A percentile compares a stretch with the other conserved stretches of the same genome.
Evolutionary conservation across 225 moss, liverwort and hornwort species (phyloP).

Genomic region (Lunularia cruciata): DNA sequence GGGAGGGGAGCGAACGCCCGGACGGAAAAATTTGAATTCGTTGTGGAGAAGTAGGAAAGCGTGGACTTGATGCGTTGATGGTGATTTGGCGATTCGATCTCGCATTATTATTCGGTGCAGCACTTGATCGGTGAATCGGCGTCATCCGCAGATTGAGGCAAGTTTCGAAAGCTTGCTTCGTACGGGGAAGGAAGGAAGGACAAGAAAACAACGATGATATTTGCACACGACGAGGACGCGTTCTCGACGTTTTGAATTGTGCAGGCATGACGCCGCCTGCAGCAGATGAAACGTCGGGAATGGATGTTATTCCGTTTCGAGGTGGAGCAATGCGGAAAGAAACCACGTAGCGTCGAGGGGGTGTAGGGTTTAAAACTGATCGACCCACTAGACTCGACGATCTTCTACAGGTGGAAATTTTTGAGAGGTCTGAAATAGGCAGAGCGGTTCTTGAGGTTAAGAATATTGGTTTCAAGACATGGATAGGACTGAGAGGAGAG

Average conservation of each 20-base stretch:
- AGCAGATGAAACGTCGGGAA: not conserved
- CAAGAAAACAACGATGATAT: too few species aligned
- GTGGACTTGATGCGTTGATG: too few species aligned
- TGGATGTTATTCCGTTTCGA: not conserved
- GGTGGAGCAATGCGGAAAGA: too few species aligned
- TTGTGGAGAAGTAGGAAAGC: too few species aligned
- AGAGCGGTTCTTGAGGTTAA: not conserved
- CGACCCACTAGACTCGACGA: not conserved
- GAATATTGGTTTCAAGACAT: not conserved
- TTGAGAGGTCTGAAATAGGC: not conserved
- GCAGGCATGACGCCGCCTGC: not conserved
- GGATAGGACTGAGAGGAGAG: not conserved
- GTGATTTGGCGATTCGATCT: too few species aligned
- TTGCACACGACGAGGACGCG: not conserved
- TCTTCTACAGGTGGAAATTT: not conserved
- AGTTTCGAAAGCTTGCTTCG: too few species aligned
- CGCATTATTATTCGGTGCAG: too few species aligned
- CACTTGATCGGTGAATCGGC: too few species aligned
- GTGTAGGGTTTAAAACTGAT: constrained; percentile 2
- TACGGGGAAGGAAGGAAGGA: too few species aligned
- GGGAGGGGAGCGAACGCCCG: too few species aligned
- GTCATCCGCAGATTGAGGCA: too few species aligned
- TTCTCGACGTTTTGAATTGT: constrained; percentile 2
- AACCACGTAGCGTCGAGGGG: not conserved
- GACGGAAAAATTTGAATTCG: too few species aligned